Evolutionary conservation across 495 filamentous ascomycete genomes (phyloP), one percentile per base, ranked within the genome.

Genomic region (Trichoderma asperelloides): DNA sequence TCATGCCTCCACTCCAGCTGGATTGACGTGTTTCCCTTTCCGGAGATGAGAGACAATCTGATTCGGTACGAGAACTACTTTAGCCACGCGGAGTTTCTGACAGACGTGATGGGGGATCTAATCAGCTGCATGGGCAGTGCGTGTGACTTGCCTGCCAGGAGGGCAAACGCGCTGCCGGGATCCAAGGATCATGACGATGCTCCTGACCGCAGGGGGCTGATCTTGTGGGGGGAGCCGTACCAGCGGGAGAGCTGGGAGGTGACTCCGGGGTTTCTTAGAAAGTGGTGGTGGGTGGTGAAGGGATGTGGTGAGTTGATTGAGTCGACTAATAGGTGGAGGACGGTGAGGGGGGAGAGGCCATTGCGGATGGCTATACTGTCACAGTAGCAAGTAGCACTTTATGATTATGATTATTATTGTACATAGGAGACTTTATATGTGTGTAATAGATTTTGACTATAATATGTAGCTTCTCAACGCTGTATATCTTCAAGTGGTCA

Each of bases 261-360:
- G 71, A 75, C 77, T 43, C 76, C 78, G 72, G 79, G 78, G 40
- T 82, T 82, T 74, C 60, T 79, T 69, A 73, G 64, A 66, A 81
- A 78, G 71, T 82, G 80, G 80, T 74, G 76, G 40, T 80, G 75
- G 76, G 70, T 77, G 70, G 51, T 80, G 43, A 67, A 71, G 60
- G 78, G 74, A 25, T 69, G 74, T 27, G 69, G 70, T 64, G 76
- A 71, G 65, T 57, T 70, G 49, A 69, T 81, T 55, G 74, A 76
- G 67, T 73, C 75, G 68, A 81, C 78, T n/a, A 79, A 81, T 74
- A 68, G 71, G 30, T 81, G 78, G 79, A 71, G 78, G 69, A 69
- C 37, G n/a, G 60, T 72, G 72, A 78, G 77, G 68, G 73, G 78
- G 16, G 75, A 78, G 69, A 73, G 77, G 43, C 71, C 72, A n/a